Conservation (phyloP, 1,284 basidiomycete species). For the Golubevia sp. region DNA sequence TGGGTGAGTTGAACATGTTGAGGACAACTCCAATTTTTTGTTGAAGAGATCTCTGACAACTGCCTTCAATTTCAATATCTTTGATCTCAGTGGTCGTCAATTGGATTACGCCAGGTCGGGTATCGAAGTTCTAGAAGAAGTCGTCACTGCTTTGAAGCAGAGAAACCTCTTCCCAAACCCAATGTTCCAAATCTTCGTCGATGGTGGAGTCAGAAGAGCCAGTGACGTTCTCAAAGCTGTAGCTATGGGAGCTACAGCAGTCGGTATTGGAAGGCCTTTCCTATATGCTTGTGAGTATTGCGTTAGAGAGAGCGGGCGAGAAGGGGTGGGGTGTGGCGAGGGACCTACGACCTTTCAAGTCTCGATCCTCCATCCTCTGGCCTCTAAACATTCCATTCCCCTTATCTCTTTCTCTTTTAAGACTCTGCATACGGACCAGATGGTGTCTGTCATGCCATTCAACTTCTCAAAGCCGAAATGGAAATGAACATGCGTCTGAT, state of each 20-base stretch:
- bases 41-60: neutral
- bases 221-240: slow-evolving; percentile 90
- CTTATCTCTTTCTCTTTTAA: neutral
- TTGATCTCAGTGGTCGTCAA: slow-evolving; percentile 72
- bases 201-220: slow-evolving; percentile 87
- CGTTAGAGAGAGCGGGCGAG: no score
- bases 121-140: slow-evolving; percentile 85
- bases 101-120: slow-evolving; percentile 89
- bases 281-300: slow-evolving; percentile 4
- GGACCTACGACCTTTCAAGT: slow-evolving; percentile 68
- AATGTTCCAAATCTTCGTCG: slow-evolving; percentile 85
- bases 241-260: slow-evolving; percentile 85
- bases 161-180: slow-evolving; percentile 67
- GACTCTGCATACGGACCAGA: slow-evolving; percentile 17
- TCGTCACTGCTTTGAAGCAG: slow-evolving; percentile 74
- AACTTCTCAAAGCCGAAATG: slow-evolving; percentile 64
- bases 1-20: slow-evolving; percentile 2
- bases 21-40: neutral
- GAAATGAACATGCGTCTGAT: slow-evolving; percentile 72
- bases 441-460: slow-evolving; percentile 62
- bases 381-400: slow-evolving; percentile 60
- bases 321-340: slow-evolving; percentile 74
- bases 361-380: slow-evolving; percentile 77
- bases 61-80: neutral
- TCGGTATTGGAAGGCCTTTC: slow-evolving; percentile 66